Evolutionary conservation across 2,329 filamentous ascomycete genomes (phyloP), one percentile per base, ranked within the genome.

Genomic region (Onygenales sp.): DNA sequence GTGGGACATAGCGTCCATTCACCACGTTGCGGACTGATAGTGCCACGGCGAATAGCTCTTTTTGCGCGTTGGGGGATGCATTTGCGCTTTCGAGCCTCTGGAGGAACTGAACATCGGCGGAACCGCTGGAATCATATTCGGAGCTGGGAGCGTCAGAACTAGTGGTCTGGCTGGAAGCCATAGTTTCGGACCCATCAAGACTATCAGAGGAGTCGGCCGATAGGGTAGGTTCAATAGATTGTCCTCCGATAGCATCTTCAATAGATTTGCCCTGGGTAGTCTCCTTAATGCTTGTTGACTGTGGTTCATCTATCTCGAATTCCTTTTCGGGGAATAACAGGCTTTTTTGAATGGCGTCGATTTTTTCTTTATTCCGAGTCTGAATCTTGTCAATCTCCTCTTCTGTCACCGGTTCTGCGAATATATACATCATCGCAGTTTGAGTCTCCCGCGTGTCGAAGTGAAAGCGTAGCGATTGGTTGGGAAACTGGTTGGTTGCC

Each of bases 361-460:
- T 78, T 36, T 81, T 79, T 14, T 75, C 80, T 58, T 82, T 81
- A 54, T 81, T 83, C 11, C 77, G 77, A 21, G 76, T 79, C 66
- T 97, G 92, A n/a, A 93, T 87, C 10, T 72, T 69, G 14, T 85
- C 74, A 57, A 94, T 88, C 51, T 89, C 78, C 5, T 84, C 78
- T 5, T 87, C 79, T 0, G 80, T 80, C 51, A 97, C 84, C 3
- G 93, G 91, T 67, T 95, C 86, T 11, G 85, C 91, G 64, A 95
- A 95, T 51, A 97, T 82, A 64, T 95, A 92, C 81, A 95, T 91
- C 61, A 86, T 83, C 0, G 86, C 80, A 7, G 75, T 76, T 41
- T 60, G 43, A 1, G 74, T 72, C 53, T 79, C 74, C 55, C 88
- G 80, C 1, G 90, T 87, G 67, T 96, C 90, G 55, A 95, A 85